Conservation (phyloP, 1,139 yeast genomes). For the Debaryomyces coudertii region DNA sequence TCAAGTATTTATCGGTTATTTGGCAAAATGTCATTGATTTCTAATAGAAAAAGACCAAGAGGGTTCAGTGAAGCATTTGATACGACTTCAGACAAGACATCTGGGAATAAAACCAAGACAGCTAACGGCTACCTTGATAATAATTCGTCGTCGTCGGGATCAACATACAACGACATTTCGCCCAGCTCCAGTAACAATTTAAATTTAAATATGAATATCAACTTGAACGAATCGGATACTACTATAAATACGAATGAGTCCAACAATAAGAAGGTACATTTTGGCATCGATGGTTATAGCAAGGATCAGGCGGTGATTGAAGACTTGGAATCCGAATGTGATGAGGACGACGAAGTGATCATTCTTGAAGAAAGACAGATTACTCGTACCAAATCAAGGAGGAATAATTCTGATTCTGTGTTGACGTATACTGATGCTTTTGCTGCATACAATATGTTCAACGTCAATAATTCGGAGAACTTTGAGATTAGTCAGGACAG, state of each 20-base stretch:
- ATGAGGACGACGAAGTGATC: slow-evolving; percentile 37
- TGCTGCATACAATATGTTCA: slow-evolving; percentile 50
- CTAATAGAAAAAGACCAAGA: slow-evolving; percentile 51
- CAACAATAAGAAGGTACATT: slow-evolving; percentile 1
- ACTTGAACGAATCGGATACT: slow-evolving; percentile 11
- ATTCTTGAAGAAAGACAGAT: slow-evolving; percentile 39
- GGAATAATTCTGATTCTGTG: slow-evolving; percentile 45
- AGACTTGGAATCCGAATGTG: slow-evolving; percentile 43
- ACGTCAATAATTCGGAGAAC: slow-evolving; percentile 31
- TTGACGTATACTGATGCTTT: slow-evolving; percentile 44
- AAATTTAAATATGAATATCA: slow-evolving; percentile 12
- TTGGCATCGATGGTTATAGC: slow-evolving; percentile 4
- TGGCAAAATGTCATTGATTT: slow-evolving; percentile 33
- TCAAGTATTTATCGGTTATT: background rate
- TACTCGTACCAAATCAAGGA: slow-evolving; percentile 25
- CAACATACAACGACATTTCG: slow-evolving; percentile 13
- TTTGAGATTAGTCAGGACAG: slow-evolving; percentile 20
- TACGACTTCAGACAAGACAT: slow-evolving; percentile 15
- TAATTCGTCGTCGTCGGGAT: slow-evolving; percentile 14
- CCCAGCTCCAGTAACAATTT: slow-evolving; percentile 10
- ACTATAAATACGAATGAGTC: slow-evolving; percentile 14
- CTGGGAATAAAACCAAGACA: slow-evolving; percentile 7
- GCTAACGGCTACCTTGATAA: slow-evolving; percentile 8
- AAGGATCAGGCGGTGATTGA: slow-evolving; percentile 11
- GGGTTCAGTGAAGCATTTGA: slow-evolving; percentile 49